Evolutionary conservation across 164 flowering plant genomes (phyloP), one percentile per base, ranked within the genome.

Genomic region (Tetracentron sinense): DNA sequence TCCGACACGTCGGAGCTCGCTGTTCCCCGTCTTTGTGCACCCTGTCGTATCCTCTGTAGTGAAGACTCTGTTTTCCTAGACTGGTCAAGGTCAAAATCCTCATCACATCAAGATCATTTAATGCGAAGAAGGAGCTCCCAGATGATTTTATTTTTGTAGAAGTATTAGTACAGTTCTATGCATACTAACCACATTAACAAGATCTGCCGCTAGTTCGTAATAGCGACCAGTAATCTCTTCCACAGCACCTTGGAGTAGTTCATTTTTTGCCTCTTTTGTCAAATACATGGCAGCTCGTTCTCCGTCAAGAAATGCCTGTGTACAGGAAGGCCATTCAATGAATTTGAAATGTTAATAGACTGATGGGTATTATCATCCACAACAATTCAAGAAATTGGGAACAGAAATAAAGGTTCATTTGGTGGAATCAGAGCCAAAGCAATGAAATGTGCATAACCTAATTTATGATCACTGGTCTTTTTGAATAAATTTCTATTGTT

Each of bases 61-160:
- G 99, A 94, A 28, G 87, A 78, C 72, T 89, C 97, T 1, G 93
- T 87, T 74, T 74, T 91, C 74, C 90, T 80, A 23, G 95, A 85
- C 97, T 90, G 78, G 11, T 29, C 46, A 81, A 50, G 22, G 63
- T 16, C 12, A 30, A 54, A 59, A 64, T 16, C 53, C 16, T 62
- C 54, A 49, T 42, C 42, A 15, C 27, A 56, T 14, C 7, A 38
- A 5, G 22, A 19, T 12, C 20, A 19, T 19, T 19, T 56, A n/a
- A 35, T 3, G 27, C 11, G 44, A 47, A 27, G n/a, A 22, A 1
- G 20, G 31, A 52, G 38, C 17, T 2, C 38, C 8, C n/a, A 31
- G 28, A 46, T 16, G 21, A 17, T 4, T 44, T 38, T 11, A 23
- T 21, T 16, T 22, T 28, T 35, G 11, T 29, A 3, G 42, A 42